Conservation (phyloP, 1,284 basidiomycete genomes). For the Pholiota adiposa region DNA sequence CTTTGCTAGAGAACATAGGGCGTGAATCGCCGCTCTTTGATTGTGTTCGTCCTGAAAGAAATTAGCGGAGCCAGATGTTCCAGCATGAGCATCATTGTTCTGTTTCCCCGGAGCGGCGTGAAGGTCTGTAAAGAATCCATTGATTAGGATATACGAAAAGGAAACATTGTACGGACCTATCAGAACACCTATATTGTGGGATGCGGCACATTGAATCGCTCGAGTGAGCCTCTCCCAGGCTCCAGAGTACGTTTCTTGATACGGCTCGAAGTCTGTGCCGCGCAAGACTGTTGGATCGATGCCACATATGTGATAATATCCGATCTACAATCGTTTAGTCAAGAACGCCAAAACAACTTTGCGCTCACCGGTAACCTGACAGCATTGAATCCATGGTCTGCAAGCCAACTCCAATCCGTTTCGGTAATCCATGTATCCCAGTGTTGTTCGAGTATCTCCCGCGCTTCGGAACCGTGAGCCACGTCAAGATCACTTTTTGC, state of each 20-base stretch:
- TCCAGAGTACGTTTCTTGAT: conserved; percentile 63
- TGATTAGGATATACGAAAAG: background rate
- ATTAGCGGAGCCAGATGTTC: conserved; percentile 56
- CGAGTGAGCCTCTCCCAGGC: conserved; percentile 76
- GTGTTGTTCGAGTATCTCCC: conserved; percentile 71
- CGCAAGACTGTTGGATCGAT: conserved; percentile 63
- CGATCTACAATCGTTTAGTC: conserved; percentile 70
- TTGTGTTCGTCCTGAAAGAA: conserved; percentile 56
- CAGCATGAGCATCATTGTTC: conserved; percentile 69
- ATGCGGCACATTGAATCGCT: conserved; percentile 67
- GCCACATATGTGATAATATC: conserved; percentile 76
- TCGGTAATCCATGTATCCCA: conserved; percentile 83
- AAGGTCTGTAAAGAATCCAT: conserved; percentile 50
- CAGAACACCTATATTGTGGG: conserved; percentile 77
- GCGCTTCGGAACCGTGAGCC: conserved; percentile 64
- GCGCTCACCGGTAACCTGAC: conserved; percentile 79
- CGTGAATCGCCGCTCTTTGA: conserved; percentile 58
- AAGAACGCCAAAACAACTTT: too few species aligned
- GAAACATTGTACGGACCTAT: conserved; percentile 52
- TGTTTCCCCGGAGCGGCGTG: conserved; percentile 82
- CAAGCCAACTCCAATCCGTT: conserved; percentile 77
- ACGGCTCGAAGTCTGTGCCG: conserved; percentile 75
- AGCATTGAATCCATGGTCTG: conserved; percentile 77
- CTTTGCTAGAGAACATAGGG: conserved; percentile 48
- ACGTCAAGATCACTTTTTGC: conserved; percentile 80